Evolutionary conservation across 441 rosid species (phyloP), one percentile per base, ranked within the genome.

Genomic region (Pelargonium myrrhifolium): DNA sequence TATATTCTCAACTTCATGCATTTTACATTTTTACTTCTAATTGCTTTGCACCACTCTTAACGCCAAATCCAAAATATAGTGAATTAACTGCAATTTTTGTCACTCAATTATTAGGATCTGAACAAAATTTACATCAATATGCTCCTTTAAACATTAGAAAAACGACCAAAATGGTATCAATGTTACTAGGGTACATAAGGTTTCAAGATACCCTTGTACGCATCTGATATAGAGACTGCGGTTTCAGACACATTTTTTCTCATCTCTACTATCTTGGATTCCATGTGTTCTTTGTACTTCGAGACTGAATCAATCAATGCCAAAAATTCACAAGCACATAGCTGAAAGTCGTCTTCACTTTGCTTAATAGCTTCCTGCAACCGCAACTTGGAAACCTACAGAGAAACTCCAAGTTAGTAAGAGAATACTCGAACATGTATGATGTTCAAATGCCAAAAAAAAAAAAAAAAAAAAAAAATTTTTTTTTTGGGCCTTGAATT

Each of bases 261-360:
- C 76, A 86, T 81, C 73, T 76, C 86, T 0, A 77, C 74, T 61
- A 90, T 81, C 74, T 79, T 85, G 20, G 82, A 80, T 63, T 80
- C 86, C 68, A 81, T 71, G 40, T 80, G 78, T 72, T 90, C 92
- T 71, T 93, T 91, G 76, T 81, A 84, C 74, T 81, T 86, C 0
- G 94, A 89, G 22, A 90, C 75, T 9, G 83, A 71, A 82, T 89
- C 96, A 6, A 87, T 82, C 67, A 87, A 42, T 55, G 71, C 66
- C 65, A 89, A 81, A 17, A 90, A 91, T 71, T 90, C 78, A 0
- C 71, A 65, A 5, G 84, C 92, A 4, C 80, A 63, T 58, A 40
- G 70, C 76, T 90, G 86, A 67, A 79, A 82, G 72, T 86, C 89
- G 59, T 83, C 88, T 70, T 90, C 93, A n/a, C 76, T 73, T 75